Evolutionary conservation across 306 rosid genomes (phyloP), one percentile per base, ranked within the genome.

Genomic region (Cucurbita pepo): DNA sequence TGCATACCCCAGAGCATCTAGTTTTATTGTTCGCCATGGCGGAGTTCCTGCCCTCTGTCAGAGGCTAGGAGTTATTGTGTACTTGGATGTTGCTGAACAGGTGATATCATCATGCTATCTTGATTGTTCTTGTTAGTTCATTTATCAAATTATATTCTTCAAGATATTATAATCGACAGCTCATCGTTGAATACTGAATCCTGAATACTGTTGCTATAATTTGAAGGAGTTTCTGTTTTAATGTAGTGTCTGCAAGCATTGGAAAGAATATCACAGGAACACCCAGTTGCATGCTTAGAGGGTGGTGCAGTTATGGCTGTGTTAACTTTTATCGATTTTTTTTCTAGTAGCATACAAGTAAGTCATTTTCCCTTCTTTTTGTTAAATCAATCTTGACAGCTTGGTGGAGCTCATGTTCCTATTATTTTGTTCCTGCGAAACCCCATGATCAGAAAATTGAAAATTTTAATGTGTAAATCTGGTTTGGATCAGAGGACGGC

Each of bases 31-130:
- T 71, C 88, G 90, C n/a, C 91, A 95, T 79, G 95, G 86, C 80
- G 96, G 92, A 19, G 84, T 95, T 81, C 72, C 91, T 69, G 86
- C 90, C 71, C 84, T 95, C 74, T 95, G 99, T 81, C 88, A 91
- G 71, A 86, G 88, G 81, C 81, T 95, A 77, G 69, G 83, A 82
- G 88, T 83, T 75, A 83, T 95, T 53, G 95, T 91, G 82, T 89
- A 95, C 77, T 83, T 79, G 86, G 99, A 95, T 81, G 96, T 95
- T 47, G 97, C 99, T 57, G 99, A 95, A 76, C 97, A 95, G 91
- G 99, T 95, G 81, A 78, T 67, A 22, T 69, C 45, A 5, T 63
- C 53, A 55, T 79, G 52, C 71, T 37, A 19, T 19, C 52, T 18
- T 66, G n/a, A n/a, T 75, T 75, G 11, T 40, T n/a, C 37, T 22